Evolutionary conservation across 805 yeast species (phyloP).

Genomic region (Ogataea methylovora): DNA sequence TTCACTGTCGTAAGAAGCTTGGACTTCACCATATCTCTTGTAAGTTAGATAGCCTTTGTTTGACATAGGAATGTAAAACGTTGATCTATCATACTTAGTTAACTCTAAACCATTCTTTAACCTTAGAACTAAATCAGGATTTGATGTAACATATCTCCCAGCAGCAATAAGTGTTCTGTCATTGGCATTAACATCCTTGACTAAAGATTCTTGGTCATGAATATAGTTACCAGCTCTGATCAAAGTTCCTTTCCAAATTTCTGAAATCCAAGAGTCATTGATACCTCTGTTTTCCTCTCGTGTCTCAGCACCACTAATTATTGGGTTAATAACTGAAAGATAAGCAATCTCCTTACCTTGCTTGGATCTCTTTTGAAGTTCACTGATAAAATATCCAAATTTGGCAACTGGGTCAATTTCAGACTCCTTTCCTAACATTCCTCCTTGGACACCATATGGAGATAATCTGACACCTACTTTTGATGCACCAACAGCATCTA

Average conservation of each 20-base stretch:
- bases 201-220: slow-evolving; percentile 19
- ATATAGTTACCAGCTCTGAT: slow-evolving; percentile 15
- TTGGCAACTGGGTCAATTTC: slow-evolving; percentile 24
- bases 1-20: neutral
- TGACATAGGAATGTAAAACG: slow-evolving; percentile 25
- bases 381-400: slow-evolving; percentile 25
- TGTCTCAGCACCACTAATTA: slow-evolving; percentile 54
- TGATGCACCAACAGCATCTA: slow-evolving; percentile 39
- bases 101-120: slow-evolving; percentile 28
- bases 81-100: slow-evolving; percentile 30
- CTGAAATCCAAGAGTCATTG: neutral
- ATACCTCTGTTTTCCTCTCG: slow-evolving; percentile 31
- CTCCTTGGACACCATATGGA: slow-evolving; percentile 31
- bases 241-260: slow-evolving; percentile 21
- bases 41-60: slow-evolving; percentile 1
- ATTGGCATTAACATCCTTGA: slow-evolving; percentile 13
- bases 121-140: slow-evolving; percentile 36
- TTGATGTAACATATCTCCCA: slow-evolving; percentile 32
- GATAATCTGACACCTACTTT: slow-evolving; percentile 37
- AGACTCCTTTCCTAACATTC: slow-evolving; percentile 26
- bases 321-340: slow-evolving; percentile 41
- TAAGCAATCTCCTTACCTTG: slow-evolving; percentile 6
- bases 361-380: slow-evolving; percentile 26
- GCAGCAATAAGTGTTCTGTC: slow-evolving; percentile 34
- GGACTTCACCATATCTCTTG: neutral